A percentile compares a stretch with the other conserved stretches of the same genome.
Conservation (phyloP, 106 monocot species). For the Acanthochlamys bracteata region DNA sequence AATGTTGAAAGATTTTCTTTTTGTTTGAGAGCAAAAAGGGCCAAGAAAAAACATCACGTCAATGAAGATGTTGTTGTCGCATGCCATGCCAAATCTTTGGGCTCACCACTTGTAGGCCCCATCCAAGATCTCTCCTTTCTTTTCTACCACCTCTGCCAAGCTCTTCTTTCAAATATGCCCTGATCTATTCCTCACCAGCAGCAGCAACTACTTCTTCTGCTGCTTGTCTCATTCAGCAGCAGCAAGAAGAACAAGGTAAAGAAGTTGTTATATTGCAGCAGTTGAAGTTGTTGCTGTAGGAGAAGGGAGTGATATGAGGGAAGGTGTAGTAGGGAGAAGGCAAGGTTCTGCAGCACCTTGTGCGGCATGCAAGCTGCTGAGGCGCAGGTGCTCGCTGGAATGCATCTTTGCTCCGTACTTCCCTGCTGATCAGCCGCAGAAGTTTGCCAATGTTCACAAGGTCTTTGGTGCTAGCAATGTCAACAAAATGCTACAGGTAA, state of each 20-base stretch:
- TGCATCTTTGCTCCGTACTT: conserved; percentile 3
- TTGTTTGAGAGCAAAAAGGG: too few relatives aligned
- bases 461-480: conserved; percentile 8
- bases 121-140: not conserved
- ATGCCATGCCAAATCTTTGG: not conserved
- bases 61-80: not conserved
- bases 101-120: not conserved
- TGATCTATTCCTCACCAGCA: not conserved
- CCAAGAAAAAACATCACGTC: not conserved
- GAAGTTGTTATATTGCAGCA: not conserved
- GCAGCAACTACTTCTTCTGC: not conserved
- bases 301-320: not conserved
- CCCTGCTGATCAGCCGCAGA: conserved; percentile 5
- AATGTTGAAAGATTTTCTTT: too few relatives aligned
- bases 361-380: not conserved
- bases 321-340: not conserved
- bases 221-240: not conserved
- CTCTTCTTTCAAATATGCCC: not conserved
- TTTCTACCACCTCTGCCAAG: not conserved
- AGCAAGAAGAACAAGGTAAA: not conserved
- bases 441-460: conserved; percentile 4
- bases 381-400: not conserved
- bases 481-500: conserved; percentile 3
- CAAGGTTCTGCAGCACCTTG: not conserved
- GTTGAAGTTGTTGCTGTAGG: too few relatives aligned